phyloP scores from a whole-genome alignment of 2,329 filamentous ascomycete species.

The Diaporthe helianthi region DNA sequence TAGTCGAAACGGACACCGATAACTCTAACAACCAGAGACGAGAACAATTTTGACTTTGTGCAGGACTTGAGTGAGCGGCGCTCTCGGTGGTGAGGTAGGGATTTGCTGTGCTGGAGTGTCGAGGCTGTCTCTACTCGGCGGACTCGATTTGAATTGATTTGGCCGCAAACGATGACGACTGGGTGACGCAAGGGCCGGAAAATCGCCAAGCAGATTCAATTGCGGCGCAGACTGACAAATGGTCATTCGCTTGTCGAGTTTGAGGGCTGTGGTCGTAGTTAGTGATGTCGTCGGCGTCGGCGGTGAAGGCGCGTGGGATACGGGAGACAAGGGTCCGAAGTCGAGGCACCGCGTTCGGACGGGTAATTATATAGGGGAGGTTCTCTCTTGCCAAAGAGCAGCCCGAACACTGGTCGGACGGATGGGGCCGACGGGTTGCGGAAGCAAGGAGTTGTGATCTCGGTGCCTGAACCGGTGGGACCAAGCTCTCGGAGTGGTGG shows the following conservation, averaged over 20 bases:
- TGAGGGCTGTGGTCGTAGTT: background rate
- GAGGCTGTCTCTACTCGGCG: background rate
- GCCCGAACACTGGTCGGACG: background rate
- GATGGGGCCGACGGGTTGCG: background rate
- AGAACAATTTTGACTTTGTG: too few species aligned
- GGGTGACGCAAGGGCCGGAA: too few species aligned
- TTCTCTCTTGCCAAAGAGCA: background rate
- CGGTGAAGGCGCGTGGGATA: slow-evolving; percentile 29
- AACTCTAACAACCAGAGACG: background rate
- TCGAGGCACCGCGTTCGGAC: slow-evolving; percentile 23
- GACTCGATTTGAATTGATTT: background rate
- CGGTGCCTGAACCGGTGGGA: background rate
- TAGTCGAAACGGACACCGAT: background rate
- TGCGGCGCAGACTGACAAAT: background rate
- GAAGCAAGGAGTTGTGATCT: background rate
- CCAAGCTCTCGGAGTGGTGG: background rate
- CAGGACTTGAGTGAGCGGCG: background rate
- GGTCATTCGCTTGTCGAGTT: background rate
- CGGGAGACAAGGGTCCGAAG: slow-evolving; percentile 28
- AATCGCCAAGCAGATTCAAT: background rate
- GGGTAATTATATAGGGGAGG: background rate
- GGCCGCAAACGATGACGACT: background rate
- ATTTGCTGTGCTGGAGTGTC: background rate
- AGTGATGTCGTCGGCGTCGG: slow-evolving; percentile 20
- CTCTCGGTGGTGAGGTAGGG: background rate